These are phyloP conservation scores for Fraxinus angustifolia DNA, from an alignment of 305 asterid genomes.

Conservation along the genomic window DNA sequence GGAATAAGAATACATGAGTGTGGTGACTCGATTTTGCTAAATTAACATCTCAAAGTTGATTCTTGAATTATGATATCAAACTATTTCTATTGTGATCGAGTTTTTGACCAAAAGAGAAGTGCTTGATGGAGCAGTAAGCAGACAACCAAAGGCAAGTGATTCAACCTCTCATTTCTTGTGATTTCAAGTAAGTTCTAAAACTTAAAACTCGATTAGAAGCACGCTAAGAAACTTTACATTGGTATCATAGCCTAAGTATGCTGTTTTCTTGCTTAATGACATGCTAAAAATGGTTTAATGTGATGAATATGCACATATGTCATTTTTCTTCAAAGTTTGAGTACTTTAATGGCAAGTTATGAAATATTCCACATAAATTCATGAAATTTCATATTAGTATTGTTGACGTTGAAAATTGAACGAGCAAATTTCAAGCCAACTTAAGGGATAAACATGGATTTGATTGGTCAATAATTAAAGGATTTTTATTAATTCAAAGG, in stretches of 20 bases:
- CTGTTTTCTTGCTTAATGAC: neutral
- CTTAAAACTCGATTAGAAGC: neutral
- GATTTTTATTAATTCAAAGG: too few relatives aligned
- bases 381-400: too few relatives aligned
- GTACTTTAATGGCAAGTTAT: neutral
- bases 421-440: too few relatives aligned
- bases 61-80: neutral
- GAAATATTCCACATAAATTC: neutral
- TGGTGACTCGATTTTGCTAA: neutral
- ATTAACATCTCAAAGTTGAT: neutral
- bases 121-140: too few relatives aligned
- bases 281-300: neutral
- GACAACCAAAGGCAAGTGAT: neutral
- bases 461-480: too few relatives aligned
- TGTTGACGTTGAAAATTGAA: too few relatives aligned
- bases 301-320: neutral
- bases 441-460: too few relatives aligned
- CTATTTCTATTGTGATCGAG: neutral
- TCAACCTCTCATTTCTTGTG: neutral
- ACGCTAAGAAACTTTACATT: too few relatives aligned
- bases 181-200: neutral
- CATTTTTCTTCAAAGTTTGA: neutral
- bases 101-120: neutral
- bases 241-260: neutral
- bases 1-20: neutral